A percentile compares a stretch with the other conserved stretches of the same genome.
These are phyloP conservation scores for Lichtheimia hyalospora DNA, from an alignment of 371 early-diverging fungal genomes.

Conservation along the genomic window DNA sequence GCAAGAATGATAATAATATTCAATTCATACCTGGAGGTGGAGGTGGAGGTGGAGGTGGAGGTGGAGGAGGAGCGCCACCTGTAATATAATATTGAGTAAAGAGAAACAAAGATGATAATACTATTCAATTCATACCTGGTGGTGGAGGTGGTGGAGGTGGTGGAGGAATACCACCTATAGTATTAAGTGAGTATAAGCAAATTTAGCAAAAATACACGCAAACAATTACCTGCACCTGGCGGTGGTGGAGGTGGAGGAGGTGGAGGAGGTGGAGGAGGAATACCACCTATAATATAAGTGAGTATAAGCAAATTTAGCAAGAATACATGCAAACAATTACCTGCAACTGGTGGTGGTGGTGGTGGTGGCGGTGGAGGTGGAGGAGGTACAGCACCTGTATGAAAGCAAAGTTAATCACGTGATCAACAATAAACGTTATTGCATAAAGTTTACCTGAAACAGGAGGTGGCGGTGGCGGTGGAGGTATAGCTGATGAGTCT, in stretches of 20 bases:
- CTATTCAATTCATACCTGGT: background rate
- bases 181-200: background rate
- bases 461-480: slow-evolving; percentile 3
- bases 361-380: slow-evolving; percentile 19
- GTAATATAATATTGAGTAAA: background rate
- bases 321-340: background rate
- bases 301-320: background rate
- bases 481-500: slow-evolving; percentile 16
- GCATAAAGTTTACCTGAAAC: background rate
- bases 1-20: background rate
- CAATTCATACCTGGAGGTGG: slow-evolving; percentile 11
- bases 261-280: slow-evolving; percentile 16
- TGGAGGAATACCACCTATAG: background rate
- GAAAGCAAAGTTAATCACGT: background rate
- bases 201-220: background rate
- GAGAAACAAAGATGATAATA: background rate
- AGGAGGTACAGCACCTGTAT: background rate
- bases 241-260: slow-evolving; percentile 6
- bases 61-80: slow-evolving; percentile 14
- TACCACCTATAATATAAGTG: background rate
- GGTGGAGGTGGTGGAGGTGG: slow-evolving; percentile 10
- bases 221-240: slow-evolving; percentile 2
- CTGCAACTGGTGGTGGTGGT: slow-evolving; percentile 12
- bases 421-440: background rate
- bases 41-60: slow-evolving; percentile 20